Percentiles rank a stretch among this genome's conserved stretches.
phyloP scores from a whole-genome alignment of 2,329 filamentous ascomycete genomes.

The Ophiostoma pallidulum region DNA sequence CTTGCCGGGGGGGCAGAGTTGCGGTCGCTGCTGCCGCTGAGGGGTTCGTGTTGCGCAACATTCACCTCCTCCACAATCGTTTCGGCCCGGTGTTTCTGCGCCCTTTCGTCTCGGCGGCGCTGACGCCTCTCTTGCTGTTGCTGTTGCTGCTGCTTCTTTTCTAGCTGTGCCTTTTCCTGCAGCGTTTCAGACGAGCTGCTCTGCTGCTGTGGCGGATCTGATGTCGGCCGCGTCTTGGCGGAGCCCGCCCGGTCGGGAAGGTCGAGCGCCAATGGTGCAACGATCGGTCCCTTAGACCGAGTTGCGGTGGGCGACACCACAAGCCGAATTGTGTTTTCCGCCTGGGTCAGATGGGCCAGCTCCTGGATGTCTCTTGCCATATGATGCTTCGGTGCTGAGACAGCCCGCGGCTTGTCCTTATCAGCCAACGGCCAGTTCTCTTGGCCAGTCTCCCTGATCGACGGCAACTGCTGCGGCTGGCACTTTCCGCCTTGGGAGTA shows the following conservation, averaged over 20 bases:
- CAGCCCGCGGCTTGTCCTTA: constrained; percentile 32
- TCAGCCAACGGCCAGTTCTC: constrained; percentile 19
- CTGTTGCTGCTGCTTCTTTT: neutral
- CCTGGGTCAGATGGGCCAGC: constrained; percentile 4
- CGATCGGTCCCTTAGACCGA: constrained; percentile 1
- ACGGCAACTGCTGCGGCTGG: constrained; percentile 32
- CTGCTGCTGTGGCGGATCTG: neutral
- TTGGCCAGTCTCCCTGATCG: constrained; percentile 36
- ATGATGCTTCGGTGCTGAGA: constrained; percentile 33
- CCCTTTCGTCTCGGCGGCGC: neutral
- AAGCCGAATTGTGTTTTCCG: constrained; percentile 16
- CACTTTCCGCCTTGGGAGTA: constrained; percentile 32
- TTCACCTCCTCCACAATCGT: constrained; percentile 14
- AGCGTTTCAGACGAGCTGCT: too few relatives aligned
- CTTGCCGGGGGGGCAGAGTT: neutral
- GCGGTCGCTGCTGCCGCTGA: constrained; percentile 4
- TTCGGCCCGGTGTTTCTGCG: neutral
- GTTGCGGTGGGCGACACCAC: constrained; percentile 13
- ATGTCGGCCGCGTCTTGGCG: neutral
- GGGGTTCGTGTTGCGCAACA: neutral
- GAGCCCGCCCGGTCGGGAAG: constrained; percentile 6
- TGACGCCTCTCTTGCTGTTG: neutral
- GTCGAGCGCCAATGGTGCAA: constrained; percentile 3
- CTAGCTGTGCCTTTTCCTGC: neutral
- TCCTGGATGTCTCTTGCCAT: constrained; percentile 14